Percentiles rank a stretch among this genome's conserved stretches.
phyloP scores from a whole-genome alignment of 345 rosid species.

The Dipteronia sinensis region DNA sequence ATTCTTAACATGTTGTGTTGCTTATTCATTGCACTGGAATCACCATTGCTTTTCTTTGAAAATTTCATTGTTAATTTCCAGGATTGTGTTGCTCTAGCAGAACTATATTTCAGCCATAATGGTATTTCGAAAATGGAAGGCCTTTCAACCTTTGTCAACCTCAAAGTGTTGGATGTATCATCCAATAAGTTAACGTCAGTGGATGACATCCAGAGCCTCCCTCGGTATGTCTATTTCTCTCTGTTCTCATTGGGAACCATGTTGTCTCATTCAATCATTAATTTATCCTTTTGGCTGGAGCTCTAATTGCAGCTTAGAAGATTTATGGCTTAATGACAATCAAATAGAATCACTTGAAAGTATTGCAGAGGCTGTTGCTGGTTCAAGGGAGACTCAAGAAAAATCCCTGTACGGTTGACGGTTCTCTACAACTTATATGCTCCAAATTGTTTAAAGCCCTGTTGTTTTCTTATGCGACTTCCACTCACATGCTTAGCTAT shows the following conservation, averaged over 20 bases:
- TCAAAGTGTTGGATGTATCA: slow-evolving; percentile 74
- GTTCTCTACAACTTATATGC: slow-evolving; percentile 11
- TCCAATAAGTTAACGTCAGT: slow-evolving; percentile 85
- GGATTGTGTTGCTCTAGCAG: slow-evolving; percentile 90
- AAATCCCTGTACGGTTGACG: slow-evolving; percentile 97
- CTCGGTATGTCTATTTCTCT: slow-evolving; percentile 46
- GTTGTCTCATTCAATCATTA: not conserved
- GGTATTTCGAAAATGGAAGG: slow-evolving; percentile 94
- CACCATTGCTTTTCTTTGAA: not conserved
- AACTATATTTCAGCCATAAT: slow-evolving; percentile 93
- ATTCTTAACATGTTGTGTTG: not conserved
- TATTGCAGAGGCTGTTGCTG: slow-evolving; percentile 64
- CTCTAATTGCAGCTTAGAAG: slow-evolving; percentile 68
- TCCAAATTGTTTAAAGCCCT: slow-evolving; percentile 8
- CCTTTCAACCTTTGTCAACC: slow-evolving; percentile 68
- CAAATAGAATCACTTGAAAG: slow-evolving; percentile 75
- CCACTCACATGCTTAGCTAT: slow-evolving; percentile 6
- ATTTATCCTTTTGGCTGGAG: slow-evolving; percentile 25
- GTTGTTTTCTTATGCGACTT: not conserved
- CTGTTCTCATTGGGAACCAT: not conserved
- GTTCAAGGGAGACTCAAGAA: slow-evolving; percentile 83
- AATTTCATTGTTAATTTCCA: slow-evolving; percentile 21
- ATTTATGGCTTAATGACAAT: slow-evolving; percentile 93
- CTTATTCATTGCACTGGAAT: not conserved
- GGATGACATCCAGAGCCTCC: slow-evolving; percentile 74